These are phyloP conservation scores for Solanum verrucosum DNA, from an alignment of 257 asterid genomes.

Conservation along the genomic window DNA sequence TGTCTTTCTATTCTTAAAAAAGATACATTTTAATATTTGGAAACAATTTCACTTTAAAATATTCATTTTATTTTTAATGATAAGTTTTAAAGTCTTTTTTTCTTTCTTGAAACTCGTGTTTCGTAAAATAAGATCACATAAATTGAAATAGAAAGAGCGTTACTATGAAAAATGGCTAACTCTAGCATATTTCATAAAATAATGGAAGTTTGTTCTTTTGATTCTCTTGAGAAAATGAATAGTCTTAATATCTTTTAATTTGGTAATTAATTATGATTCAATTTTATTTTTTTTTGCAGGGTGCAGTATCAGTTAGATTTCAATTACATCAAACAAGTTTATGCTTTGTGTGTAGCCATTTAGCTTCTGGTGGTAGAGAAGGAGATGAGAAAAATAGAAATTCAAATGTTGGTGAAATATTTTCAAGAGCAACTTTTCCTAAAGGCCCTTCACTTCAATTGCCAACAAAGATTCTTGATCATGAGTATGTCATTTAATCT, in stretches of 20 bases:
- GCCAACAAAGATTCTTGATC: constrained; percentile 45
- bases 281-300: constrained; percentile 6
- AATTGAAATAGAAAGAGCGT: not conserved
- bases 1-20: not conserved
- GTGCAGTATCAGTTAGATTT: constrained; percentile 33
- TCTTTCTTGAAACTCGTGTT: not conserved
- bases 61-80: not conserved
- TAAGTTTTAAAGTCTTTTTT: not conserved
- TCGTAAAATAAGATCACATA: not conserved
- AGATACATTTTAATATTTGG: not conserved
- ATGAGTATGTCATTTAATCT: constrained; percentile 30
- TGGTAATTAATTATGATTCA: not conserved
- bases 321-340: constrained; percentile 30
- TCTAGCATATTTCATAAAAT: not conserved
- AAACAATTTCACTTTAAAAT: not conserved
- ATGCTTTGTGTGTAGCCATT: constrained; percentile 30
- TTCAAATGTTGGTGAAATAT: constrained; percentile 35
- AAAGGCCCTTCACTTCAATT: constrained; percentile 35
- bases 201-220: not conserved
- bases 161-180: not conserved
- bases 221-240: not conserved
- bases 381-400: constrained; percentile 40
- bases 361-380: constrained; percentile 25
- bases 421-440: constrained; percentile 41
- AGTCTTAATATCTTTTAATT: not conserved